Base-by-base conservation (phyloP, 495 filamentous ascomycete genomes). In the Trichoderma gamsii region DNA sequence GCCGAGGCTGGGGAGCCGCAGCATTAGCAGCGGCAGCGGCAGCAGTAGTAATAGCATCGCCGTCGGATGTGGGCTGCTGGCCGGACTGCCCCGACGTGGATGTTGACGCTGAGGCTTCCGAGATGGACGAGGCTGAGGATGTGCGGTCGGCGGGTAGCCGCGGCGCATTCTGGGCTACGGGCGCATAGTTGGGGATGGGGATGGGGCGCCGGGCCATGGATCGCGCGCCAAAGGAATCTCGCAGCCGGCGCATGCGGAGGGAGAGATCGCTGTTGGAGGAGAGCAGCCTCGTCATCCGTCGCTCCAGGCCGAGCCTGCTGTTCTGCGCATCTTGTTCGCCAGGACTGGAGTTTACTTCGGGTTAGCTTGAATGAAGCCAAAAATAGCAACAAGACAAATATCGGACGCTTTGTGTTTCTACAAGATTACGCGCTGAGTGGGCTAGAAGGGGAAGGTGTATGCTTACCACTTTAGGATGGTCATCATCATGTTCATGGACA, bases 401-500 rank as follows among this genome's bases (percentile, higher is more conserved):
- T 38, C 35, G 35, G 35, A 9, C 35, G 7, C 8, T 38, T 38
- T 4, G 0, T 38, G 0, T 38, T 38, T 7, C 35, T 38, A 38
- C 7, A 38, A 38, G 3, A 49, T n/a, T 15, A 49, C 44, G 44
- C 44, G 44, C 44, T 49, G 44, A 49, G n/a, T 7, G 44, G 12
- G 15, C 44, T 49, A 5, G 7, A 12, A 12, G 8, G 8, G 49
- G n/a, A 25, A 61, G 13, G 56, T 38, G 35, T 38, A 11, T 61
- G 56, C 56, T 61, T 61, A 61, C 56, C 56, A 61, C 25, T 61
- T 61, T 15, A 61, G 27, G 25, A 61, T 61, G 25, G 56, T 61
- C 56, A 61, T 61, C 56, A 61, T 61, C 56, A 61, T 61, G 56
- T 61, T 61, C 56, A 61, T 61, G 13, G 56, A 21, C 13, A 61